Evolutionary conservation across 2,329 filamentous ascomycete genomes (phyloP).

Genomic region (Paracoccidioides lutzii): DNA sequence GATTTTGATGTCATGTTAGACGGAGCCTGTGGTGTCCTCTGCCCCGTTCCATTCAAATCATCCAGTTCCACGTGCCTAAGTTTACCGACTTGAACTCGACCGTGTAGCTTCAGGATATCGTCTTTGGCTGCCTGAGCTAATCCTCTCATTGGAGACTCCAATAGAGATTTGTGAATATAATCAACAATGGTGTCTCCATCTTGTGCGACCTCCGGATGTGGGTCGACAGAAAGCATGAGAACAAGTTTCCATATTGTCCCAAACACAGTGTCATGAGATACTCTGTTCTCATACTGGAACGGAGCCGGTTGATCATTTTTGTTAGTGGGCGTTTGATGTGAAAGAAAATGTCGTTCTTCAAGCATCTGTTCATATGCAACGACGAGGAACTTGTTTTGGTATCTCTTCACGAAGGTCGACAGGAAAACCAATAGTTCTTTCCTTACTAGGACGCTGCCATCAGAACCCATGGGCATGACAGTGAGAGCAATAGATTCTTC

Average conservation of each 20-base stretch:
- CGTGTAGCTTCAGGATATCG: slow-evolving; percentile 38
- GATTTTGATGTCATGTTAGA: slow-evolving; percentile 35
- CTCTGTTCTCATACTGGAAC: slow-evolving; percentile 34
- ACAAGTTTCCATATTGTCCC: slow-evolving; percentile 90
- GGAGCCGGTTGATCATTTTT: slow-evolving; percentile 17
- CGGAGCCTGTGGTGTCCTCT: slow-evolving; percentile 37
- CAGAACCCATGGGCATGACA: slow-evolving; percentile 79
- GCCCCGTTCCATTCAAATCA: slow-evolving; percentile 24
- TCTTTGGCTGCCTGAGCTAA: slow-evolving; percentile 61
- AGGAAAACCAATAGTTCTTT: slow-evolving; percentile 90
- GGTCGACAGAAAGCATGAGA: slow-evolving; percentile 80
- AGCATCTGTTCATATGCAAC: slow-evolving; percentile 80
- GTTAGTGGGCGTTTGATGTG: slow-evolving; percentile 31
- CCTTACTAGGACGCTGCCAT: slow-evolving; percentile 86
- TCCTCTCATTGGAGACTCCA: slow-evolving; percentile 62
- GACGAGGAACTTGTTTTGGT: slow-evolving; percentile 84
- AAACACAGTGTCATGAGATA: slow-evolving; percentile 81
- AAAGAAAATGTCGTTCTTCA: slow-evolving; percentile 63
- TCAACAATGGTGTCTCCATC: slow-evolving; percentile 79
- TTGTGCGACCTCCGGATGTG: slow-evolving; percentile 81
- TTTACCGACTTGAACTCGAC: slow-evolving; percentile 23
- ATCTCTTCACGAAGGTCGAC: slow-evolving; percentile 78
- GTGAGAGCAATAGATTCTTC: slow-evolving; percentile 86
- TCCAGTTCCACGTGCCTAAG: slow-evolving; percentile 27
- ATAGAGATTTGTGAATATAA: slow-evolving; percentile 62